Evolutionary conservation across 495 filamentous ascomycete genomes (phyloP), one percentile per base, ranked within the genome.

Genomic region (Filosporella fistucella): DNA sequence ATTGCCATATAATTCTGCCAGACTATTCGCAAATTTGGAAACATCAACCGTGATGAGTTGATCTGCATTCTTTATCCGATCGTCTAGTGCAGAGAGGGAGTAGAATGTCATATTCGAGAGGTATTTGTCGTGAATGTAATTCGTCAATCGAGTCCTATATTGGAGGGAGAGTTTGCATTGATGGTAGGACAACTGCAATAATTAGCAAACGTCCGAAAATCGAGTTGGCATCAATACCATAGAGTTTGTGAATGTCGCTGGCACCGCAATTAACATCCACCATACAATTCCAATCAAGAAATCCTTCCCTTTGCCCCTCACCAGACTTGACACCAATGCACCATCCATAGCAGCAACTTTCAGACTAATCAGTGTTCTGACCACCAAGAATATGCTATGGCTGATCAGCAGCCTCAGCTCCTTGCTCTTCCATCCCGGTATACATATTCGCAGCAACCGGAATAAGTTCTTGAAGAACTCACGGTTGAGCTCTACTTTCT

Each of bases 251-350:
- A 97, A 98, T 0, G 94, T 96, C 14, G 93, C 94, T 4, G 93
- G 93, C n/a, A 98, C 74, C 34, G 93, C 90, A 56, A 98, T 91
- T 54, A 89, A 67, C 93, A 98, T 98, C 93, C 93, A 98, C 90
- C 91, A 97, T 4, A 94, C 80, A 53, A 98, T 78, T 9, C 89
- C 85, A 37, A 80, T 79, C 57, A 97, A 70, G 56, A 98, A 98
- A 44, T 95, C 89, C 66, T 77, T 90, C 16, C 93, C 93, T 56
- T 83, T 91, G 6, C 93, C 93, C 58, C 89, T 81, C 21, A 98
- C 89, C 47, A 98, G 66, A 55, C 81, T 88, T 63, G 90, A 95
- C 24, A 97, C 93, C 29, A 98, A 75, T 42, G 80, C 80, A 26
- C 93, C 93, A 64, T 98, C 93, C 72, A 98, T 80, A 65, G 94